phyloP scores from a whole-genome alignment of 306 rosid genomes.

The Cicer arietinum region DNA sequence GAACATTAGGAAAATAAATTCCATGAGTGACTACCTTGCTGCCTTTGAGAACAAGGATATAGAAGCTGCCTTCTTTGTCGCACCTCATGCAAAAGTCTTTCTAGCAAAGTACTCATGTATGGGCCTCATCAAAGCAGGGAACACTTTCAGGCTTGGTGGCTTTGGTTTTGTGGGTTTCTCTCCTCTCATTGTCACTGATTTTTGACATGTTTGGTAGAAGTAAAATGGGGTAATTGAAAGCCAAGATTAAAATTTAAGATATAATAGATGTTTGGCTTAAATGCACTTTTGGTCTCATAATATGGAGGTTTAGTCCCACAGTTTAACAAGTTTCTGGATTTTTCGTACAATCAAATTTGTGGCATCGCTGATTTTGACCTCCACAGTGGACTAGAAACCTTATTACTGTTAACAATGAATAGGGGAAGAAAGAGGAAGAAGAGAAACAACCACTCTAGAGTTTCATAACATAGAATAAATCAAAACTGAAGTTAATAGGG shows the following conservation, averaged over 20 bases:
- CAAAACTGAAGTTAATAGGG: no score
- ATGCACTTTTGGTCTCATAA: no score
- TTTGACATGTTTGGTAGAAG: not conserved
- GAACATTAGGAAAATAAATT: slow-evolving; percentile 47
- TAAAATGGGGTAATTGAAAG: slow-evolving; percentile 4
- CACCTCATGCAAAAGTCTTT: slow-evolving; percentile 71
- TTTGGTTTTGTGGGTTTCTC: slow-evolving; percentile 61
- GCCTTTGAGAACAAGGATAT: slow-evolving; percentile 60
- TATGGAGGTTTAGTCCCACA: no score
- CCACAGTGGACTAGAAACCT: no score
- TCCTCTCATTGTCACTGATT: slow-evolving; percentile 13
- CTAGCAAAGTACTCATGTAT: slow-evolving; percentile 60
- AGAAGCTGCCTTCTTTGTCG: slow-evolving; percentile 67
- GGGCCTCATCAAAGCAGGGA: slow-evolving; percentile 51
- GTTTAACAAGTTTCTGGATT: no score
- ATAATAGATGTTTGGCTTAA: not conserved
- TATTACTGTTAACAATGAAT: no score
- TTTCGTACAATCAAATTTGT: no score
- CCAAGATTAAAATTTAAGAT: slow-evolving; percentile 9
- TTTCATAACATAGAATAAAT: no score
- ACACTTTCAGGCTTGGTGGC: slow-evolving; percentile 59
- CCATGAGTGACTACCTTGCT: slow-evolving; percentile 54
- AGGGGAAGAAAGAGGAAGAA: no score
- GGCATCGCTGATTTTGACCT: no score
- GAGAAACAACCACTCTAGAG: no score